Conservation (phyloP, 2,329 filamentous ascomycete species). For the Chaetoscypha palmicola region DNA sequence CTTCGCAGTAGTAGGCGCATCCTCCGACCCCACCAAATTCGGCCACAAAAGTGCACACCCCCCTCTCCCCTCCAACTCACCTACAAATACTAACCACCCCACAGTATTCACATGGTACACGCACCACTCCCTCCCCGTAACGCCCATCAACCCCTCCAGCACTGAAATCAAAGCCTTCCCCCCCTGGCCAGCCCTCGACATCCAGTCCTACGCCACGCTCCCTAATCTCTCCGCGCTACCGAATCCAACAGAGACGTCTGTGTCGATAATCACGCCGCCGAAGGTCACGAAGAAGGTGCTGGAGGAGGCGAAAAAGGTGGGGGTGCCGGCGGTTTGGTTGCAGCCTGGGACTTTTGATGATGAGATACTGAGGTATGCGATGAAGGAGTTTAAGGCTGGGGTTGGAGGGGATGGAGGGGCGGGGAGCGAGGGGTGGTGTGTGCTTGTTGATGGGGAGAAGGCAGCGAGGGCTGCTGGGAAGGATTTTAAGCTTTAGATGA, state of each 20-base stretch:
- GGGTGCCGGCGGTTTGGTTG: slow-evolving; percentile 73
- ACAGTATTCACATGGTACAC: slow-evolving; percentile 92
- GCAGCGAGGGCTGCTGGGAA: slow-evolving; percentile 50
- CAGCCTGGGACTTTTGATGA: slow-evolving; percentile 87
- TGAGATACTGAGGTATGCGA: slow-evolving; percentile 63
- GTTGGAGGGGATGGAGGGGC: slow-evolving; percentile 57
- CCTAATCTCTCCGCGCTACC: slow-evolving; percentile 54
- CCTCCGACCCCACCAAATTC: slow-evolving; percentile 76
- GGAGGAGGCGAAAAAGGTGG: slow-evolving; percentile 66
- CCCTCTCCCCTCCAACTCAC: background rate
- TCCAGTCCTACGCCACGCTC: slow-evolving; percentile 44
- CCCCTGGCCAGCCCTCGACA: slow-evolving; percentile 24
- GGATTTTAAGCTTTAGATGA: slow-evolving; percentile 20
- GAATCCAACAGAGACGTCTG: slow-evolving; percentile 60
- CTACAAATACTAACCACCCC: background rate
- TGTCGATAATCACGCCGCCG: slow-evolving; percentile 86
- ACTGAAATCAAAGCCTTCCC: slow-evolving; percentile 55
- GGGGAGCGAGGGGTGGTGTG: slow-evolving; percentile 76
- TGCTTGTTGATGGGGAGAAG: slow-evolving; percentile 73
- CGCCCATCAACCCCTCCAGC: slow-evolving; percentile 73
- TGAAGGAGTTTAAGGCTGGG: slow-evolving; percentile 63
- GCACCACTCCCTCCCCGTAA: slow-evolving; percentile 64
- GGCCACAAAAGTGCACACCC: slow-evolving; percentile 71
- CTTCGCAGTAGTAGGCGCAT: slow-evolving; percentile 88
- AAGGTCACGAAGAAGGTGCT: slow-evolving; percentile 66